Base-by-base conservation (phyloP, 805 yeast genomes). In the Kodamaea lidongshanica region DNA sequence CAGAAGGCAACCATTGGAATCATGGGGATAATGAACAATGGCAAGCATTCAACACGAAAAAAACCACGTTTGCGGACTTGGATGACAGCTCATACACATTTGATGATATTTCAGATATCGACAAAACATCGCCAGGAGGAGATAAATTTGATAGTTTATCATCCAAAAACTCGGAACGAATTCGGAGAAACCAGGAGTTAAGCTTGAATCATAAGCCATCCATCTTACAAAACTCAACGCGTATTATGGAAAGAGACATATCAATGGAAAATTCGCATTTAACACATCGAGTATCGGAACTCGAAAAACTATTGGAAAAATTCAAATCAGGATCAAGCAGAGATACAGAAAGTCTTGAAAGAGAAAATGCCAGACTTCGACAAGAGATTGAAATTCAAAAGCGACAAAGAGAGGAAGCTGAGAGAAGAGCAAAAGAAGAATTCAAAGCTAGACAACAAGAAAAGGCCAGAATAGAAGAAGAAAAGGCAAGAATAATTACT, bases 71-170 rank as follows among this genome's bases (percentile, higher is more conserved):
- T 12, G 38, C 22, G 9, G 21, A 13, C 23, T 24, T 30, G 25
- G 18, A 34, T 19, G 48, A 44, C 15, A 50, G 54, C 17, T 47
- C 57, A 4, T 61, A 54, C 30, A 61, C 67, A 2, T 56, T 48
- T 39, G 65, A 59, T 28, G 61, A 54, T 23, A 24, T 37, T 11
- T 38, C 50, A 1, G 47, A 48, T 12, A 35, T 33, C 11, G 37
- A 36, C 5, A 28, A 28, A 16, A 28, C 31, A 7, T 25, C 19
- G 12, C 18, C 16, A 7, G 10, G 10, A 19, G 12, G 10, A 16
- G 37, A 35, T 11, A 30, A 32, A 15, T 13, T 18, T 12, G 24
- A 24, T 12, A 15, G 17, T 9, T 9, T 23, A 12, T 18, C 32
- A 12, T 12, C 27, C 9, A 27, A 32, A 20, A 13, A 21, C 10